Evolutionary conservation across 176 grass and related monocot genomes (phyloP).

Genomic region (Rhynchospora breviuscula): DNA sequence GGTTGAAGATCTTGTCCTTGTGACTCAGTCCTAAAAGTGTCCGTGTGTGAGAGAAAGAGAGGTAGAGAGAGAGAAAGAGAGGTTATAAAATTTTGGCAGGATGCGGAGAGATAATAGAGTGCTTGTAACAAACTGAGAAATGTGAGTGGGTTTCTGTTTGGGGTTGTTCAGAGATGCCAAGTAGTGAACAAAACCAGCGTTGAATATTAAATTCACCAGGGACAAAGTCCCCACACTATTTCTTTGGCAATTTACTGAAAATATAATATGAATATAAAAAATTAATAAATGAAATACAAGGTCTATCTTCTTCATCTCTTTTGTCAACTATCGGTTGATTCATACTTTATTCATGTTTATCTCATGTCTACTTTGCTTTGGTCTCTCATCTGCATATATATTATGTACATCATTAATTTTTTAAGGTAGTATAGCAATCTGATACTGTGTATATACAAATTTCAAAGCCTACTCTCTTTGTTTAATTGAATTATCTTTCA

Average conservation of each 20-base stretch:
- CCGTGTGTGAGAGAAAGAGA: constrained; percentile 1
- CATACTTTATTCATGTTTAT: constrained; percentile 11
- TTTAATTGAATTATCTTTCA: neutral
- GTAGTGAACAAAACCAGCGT: constrained; percentile 73
- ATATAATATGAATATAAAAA: neutral
- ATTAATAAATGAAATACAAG: neutral
- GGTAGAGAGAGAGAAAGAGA: constrained; percentile 14
- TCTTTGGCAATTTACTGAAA: constrained; percentile 1
- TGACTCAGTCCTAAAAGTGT: constrained; percentile 40
- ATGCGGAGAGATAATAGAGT: neutral
- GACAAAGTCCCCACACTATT: constrained; percentile 25
- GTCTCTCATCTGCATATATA: neutral
- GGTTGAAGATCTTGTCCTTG: constrained; percentile 79
- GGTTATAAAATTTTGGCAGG: constrained; percentile 20
- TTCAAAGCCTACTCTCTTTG: neutral
- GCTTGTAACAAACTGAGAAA: constrained; percentile 55
- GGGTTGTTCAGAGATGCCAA: constrained; percentile 63
- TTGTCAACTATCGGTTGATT: constrained; percentile 27
- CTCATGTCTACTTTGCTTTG: constrained; percentile 7
- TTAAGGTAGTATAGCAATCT: neutral
- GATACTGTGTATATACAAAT: neutral
- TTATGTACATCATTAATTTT: neutral
- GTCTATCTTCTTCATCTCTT: constrained; percentile 20
- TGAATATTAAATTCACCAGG: constrained; percentile 38
- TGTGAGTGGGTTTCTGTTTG: constrained; percentile 50